Evolutionary conservation across 345 rosid genomes (phyloP).

Genomic region (Litchi chinensis): DNA sequence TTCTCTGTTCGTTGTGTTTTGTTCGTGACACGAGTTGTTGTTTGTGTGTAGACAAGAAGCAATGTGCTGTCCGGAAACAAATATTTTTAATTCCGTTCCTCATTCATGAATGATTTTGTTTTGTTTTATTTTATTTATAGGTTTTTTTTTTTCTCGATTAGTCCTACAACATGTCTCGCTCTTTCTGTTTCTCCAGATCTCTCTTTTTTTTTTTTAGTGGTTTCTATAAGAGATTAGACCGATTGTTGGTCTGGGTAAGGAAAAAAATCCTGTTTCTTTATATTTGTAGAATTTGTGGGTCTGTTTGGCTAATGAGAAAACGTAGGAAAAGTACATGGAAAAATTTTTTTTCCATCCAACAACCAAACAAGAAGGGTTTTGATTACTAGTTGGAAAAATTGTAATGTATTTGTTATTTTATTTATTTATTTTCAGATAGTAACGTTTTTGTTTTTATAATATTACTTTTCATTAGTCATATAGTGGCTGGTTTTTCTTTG

Average conservation of each 20-base stretch:
- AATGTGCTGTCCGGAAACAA: background rate
- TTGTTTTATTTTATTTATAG: background rate
- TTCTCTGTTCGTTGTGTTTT: slow-evolving; percentile 12
- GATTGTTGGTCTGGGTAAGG: slow-evolving; percentile 3
- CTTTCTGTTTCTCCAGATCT: slow-evolving; percentile 17
- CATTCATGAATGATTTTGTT: no score
- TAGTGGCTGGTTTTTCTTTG: slow-evolving; percentile 12
- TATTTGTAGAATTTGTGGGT: background rate
- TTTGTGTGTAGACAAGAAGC: background rate
- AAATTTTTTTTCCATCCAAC: background rate
- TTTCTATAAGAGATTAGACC: slow-evolving; percentile 9
- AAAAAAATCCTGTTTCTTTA: background rate
- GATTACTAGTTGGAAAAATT: slow-evolving; percentile 11
- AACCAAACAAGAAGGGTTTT: slow-evolving; percentile 5
- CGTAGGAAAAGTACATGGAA: background rate
- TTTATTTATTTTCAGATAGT: no score
- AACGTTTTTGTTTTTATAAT: background rate
- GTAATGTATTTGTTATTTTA: background rate
- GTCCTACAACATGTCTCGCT: slow-evolving; percentile 12
- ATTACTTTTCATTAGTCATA: background rate
- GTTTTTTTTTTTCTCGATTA: slow-evolving; percentile 10
- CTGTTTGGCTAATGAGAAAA: slow-evolving; percentile 28
- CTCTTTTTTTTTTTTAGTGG: background rate
- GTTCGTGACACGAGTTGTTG: slow-evolving; percentile 10
- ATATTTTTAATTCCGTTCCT: slow-evolving; percentile 5